Evolutionary conservation across 2,329 filamentous ascomycete species (phyloP).

Genomic region (Hypoxylon sp.): DNA sequence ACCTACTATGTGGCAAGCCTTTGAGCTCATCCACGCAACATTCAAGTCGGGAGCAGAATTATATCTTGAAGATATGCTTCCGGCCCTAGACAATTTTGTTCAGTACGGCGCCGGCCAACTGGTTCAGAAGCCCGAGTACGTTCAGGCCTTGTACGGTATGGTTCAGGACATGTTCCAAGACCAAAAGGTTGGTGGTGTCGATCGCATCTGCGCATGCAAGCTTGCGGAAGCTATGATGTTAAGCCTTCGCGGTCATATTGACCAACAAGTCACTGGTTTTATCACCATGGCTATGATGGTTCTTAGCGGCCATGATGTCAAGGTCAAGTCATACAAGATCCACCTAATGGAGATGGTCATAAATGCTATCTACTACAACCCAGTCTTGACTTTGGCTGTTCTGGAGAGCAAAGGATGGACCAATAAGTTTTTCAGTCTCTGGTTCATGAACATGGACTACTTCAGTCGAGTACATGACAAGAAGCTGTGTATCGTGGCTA

Average conservation of each 20-base stretch:
- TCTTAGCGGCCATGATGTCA: slow-evolving; percentile 80
- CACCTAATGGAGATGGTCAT: slow-evolving; percentile 99
- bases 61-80: slow-evolving; percentile 98
- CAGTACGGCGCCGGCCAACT: slow-evolving; percentile 89
- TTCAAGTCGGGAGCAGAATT: slow-evolving; percentile 98
- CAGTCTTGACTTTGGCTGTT: slow-evolving; percentile 84
- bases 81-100: slow-evolving; percentile 97
- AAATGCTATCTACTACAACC: slow-evolving; percentile 98
- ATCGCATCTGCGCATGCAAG: slow-evolving; percentile 97
- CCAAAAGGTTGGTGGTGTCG: slow-evolving; percentile 91
- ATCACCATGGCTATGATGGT: slow-evolving; percentile 90
- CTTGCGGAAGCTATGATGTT: slow-evolving; percentile 98
- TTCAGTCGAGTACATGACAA: slow-evolving; percentile 98
- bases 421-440: slow-evolving; percentile 98
- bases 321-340: slow-evolving; percentile 93
- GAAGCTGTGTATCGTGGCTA: slow-evolving; percentile 96
- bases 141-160: slow-evolving; percentile 92
- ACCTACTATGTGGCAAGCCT: slow-evolving; percentile 97
- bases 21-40: slow-evolving; percentile 94
- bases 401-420: slow-evolving; percentile 96
- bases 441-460: slow-evolving; percentile 96
- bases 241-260: slow-evolving; percentile 88
- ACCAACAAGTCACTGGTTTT: slow-evolving; percentile 90
- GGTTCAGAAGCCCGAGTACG: slow-evolving; percentile 85
- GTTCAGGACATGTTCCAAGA: slow-evolving; percentile 95